Conservation (phyloP, 1,139 yeast genomes). For the Trichomonascaceae sp. region DNA sequence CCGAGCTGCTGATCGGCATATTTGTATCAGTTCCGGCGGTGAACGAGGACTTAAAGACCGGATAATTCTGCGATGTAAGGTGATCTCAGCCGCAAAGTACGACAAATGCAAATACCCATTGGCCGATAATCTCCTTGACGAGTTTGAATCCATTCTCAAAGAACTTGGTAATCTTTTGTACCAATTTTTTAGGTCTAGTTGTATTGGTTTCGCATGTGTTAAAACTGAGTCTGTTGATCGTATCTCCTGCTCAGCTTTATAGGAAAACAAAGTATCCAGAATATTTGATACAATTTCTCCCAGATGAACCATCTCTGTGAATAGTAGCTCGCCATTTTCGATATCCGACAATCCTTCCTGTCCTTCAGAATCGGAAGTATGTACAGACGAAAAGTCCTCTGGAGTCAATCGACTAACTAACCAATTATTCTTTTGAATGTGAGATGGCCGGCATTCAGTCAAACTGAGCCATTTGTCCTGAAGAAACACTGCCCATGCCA, state of each 20-base stretch:
- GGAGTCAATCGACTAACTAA: constrained; percentile 28
- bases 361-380: constrained; percentile 48
- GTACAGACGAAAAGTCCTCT: constrained; percentile 30
- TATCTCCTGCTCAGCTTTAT: constrained; percentile 53
- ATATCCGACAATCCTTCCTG: constrained; percentile 63
- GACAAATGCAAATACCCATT: constrained; percentile 78
- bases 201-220: constrained; percentile 77
- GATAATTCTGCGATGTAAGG: constrained; percentile 74
- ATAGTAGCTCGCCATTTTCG: constrained; percentile 59
- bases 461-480: constrained; percentile 86
- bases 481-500: constrained; percentile 90
- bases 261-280: constrained; percentile 61
- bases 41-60: constrained; percentile 46
- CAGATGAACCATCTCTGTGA: constrained; percentile 62
- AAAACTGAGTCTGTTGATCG: constrained; percentile 60
- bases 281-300: constrained; percentile 70
- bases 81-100: constrained; percentile 81
- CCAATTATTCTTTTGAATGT: constrained; percentile 35
- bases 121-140: constrained; percentile 31
- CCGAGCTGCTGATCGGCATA: constrained; percentile 79
- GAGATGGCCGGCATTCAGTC: constrained; percentile 76
- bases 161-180: constrained; percentile 69
- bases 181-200: constrained; percentile 74
- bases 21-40: constrained; percentile 56
- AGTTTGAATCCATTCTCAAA: constrained; percentile 37